Base-by-base conservation (phyloP, 768 basidiomycete species). In the Phanerodontia chrysosporium region DNA sequence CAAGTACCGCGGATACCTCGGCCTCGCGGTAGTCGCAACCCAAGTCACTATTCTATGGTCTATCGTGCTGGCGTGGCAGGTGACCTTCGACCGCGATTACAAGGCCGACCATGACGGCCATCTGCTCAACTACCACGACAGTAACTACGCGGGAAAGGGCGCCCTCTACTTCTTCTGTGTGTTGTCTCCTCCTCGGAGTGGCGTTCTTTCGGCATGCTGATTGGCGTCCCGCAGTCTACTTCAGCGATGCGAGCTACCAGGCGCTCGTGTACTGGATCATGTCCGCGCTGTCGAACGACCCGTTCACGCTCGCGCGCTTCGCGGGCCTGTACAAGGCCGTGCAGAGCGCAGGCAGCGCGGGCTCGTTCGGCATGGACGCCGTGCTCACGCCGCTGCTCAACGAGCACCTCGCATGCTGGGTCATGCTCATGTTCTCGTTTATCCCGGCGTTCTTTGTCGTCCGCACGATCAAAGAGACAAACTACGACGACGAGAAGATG, bases 321-420 rank as follows among this genome's bases (percentile, higher is more conserved):
- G 74, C 77, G 2, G 78, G 78, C 1, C 69, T 75, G 57, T 79
- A 77, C 73, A 78, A 78, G 69, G 76, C 74, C 16, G 45, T 72
- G 30, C 70, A 73, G 63, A 69, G 67, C 29, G 69, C 69, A 18
- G 77, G 77, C 24, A 58, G 64, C 18, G 78, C 78, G 14, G 74
- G 75, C 49, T 71, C 69, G 30, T 79, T 73, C 63, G 78, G 77
- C 27, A 78, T 79, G 76, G 78, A 79, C 65, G 78, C 78, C 1
- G 74, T 74, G 6, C 45, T 58, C 36, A 75, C 78, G n/a, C 76
- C 78, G 29, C 76, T 69, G 65, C 69, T 79, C 18, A 79, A 76
- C 65, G 78, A 79, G 63, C 68, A 66, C 57, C 69, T 75, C 45
- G 72, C 70, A 28, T 68, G 67, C 56, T 75, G 74, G 73, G 22